Base-by-base conservation (phyloP, 31 red algal species). In the Porphyra umbilicalis region DNA sequence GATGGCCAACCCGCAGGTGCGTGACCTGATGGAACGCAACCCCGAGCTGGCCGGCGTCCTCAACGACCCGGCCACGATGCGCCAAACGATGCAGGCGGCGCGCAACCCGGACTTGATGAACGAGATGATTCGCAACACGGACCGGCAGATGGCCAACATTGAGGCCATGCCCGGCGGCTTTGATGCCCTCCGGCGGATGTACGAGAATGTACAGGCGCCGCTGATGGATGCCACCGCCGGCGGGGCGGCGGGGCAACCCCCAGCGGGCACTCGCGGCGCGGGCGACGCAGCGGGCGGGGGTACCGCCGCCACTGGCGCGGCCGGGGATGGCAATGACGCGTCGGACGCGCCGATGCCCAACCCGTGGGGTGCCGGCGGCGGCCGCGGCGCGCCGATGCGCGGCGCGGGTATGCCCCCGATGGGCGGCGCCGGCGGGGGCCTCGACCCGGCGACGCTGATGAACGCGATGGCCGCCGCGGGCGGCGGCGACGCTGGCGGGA, bases 131-230 rank as follows among this genome's bases (percentile, higher is more conserved):
- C 87, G 97, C 76, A 96, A 95, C 79, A 89, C 91, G 31, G 97
- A 99, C 82, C 77, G 97, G 38, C 89, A 90, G n/a, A 99, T 99
- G 97, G 97, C 97, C 34, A 99, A 99, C 80, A 96, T 99, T 74
- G 97, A 99, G 82, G 90, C 92, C 94, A 96, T 94, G 94, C 97
- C 97, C n/a, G 97, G 97, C 30, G 97, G 97, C 33, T 99, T 99
- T 80, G 94, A 99, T 84, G 94, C 97, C 10, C 88, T 99, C 32
- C 91, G 97, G 35, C 91, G 94, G 42, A 92, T 99, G 90, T 93
- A 99, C 80, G 88, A 94, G 75, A 94, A 96, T 38, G 88, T 99
- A 11, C 94, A 96, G 85, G 86, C 86, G n/a, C 94, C 97, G 20
- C 88, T 99, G 44, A 92, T 92, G 91, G 93, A 99, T 44, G 88